These are phyloP conservation scores for Kwoniella sp. DNA, from an alignment of 768 basidiomycete species.

Conservation along the genomic window DNA sequence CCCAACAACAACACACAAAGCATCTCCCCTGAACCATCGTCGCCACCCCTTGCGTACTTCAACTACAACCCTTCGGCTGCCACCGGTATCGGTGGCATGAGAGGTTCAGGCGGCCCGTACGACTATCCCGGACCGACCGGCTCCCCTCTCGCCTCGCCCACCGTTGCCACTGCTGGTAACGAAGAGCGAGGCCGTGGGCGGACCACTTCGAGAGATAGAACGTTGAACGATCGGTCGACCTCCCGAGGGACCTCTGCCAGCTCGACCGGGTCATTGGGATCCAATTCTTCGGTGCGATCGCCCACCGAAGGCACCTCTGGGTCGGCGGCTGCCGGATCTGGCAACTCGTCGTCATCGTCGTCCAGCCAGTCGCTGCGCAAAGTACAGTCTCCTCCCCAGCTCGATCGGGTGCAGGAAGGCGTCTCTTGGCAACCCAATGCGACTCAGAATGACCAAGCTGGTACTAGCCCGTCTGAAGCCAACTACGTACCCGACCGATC, in stretches of 20 bases:
- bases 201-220: slow-evolving; percentile 25
- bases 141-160: slow-evolving; percentile 28
- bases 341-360: background rate
- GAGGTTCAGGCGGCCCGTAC: slow-evolving; percentile 24
- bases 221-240: slow-evolving; percentile 32
- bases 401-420: slow-evolving; percentile 33
- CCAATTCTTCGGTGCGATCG: slow-evolving; percentile 27
- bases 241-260: slow-evolving; percentile 38
- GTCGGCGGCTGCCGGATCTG: background rate
- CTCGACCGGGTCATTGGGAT: slow-evolving; percentile 27
- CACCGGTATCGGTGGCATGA: slow-evolving; percentile 55
- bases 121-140: slow-evolving; percentile 32
- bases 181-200: slow-evolving; percentile 23
- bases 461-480: slow-evolving; percentile 1
- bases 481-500: slow-evolving; percentile 36
- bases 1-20: slow-evolving; percentile 20
- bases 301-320: slow-evolving; percentile 15
- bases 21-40: slow-evolving; percentile 35
- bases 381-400: slow-evolving; percentile 19
- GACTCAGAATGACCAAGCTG: background rate
- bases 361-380: background rate
- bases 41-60: slow-evolving; percentile 49
- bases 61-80: slow-evolving; percentile 56
- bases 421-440: slow-evolving; percentile 21
- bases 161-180: background rate